Evolutionary conservation across 2,329 filamentous ascomycete species (phyloP).

Genomic region (Pseudocercospora ulei): DNA sequence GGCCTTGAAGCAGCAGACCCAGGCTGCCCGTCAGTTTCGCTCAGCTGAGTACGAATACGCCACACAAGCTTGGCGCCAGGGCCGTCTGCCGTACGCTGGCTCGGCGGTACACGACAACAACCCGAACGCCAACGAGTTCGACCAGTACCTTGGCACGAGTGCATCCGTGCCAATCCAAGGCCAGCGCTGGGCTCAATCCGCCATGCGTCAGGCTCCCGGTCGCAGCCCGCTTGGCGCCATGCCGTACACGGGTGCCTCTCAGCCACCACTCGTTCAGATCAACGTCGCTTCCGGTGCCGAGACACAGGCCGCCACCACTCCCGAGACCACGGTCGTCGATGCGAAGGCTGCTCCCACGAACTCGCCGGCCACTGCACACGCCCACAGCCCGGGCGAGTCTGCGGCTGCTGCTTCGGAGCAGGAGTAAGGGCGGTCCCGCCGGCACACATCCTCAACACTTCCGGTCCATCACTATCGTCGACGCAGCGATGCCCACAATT

Average conservation of each 20-base stretch:
- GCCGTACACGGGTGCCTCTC: constrained; percentile 25
- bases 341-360: constrained; percentile 21
- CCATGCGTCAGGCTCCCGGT: constrained; percentile 21
- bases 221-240: constrained; percentile 25
- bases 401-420: constrained; percentile 24
- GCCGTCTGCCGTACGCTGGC: constrained; percentile 27
- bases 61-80: constrained; percentile 31
- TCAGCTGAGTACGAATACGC: constrained; percentile 69
- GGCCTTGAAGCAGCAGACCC: constrained; percentile 88
- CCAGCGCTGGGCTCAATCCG: constrained; percentile 34
- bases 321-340: constrained; percentile 19
- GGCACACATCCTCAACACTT: constrained; percentile 9
- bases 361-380: constrained; percentile 22
- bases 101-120: constrained; percentile 23
- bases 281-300: constrained; percentile 21
- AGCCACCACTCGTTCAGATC: constrained; percentile 24
- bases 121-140: constrained; percentile 33
- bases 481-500: constrained; percentile 17
- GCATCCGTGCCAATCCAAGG: constrained; percentile 31
- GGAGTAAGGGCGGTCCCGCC: constrained; percentile 19
- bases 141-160: constrained; percentile 32
- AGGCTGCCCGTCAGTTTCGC: constrained; percentile 87
- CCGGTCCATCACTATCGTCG: constrained; percentile 23
- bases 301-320: constrained; percentile 15
- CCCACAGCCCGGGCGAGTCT: constrained; percentile 26